Evolutionary conservation across 164 flowering plant genomes (phyloP).

Genomic region (Nymphaea thermarum): DNA sequence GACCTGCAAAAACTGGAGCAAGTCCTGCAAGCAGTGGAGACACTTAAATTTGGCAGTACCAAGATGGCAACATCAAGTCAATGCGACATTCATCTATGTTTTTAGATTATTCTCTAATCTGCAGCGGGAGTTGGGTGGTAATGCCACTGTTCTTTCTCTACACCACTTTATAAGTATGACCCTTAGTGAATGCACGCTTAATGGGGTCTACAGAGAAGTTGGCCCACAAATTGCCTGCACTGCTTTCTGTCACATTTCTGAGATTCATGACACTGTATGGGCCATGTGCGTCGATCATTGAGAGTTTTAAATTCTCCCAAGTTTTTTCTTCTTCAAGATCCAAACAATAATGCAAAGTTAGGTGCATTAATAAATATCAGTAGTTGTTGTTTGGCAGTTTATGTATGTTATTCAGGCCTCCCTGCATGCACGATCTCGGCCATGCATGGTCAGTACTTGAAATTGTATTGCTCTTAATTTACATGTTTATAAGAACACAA

Average conservation of each 20-base stretch:
- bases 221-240: too few relatives aligned
- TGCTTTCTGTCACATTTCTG: background rate
- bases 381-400: too few relatives aligned
- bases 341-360: background rate
- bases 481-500: too few relatives aligned
- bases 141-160: background rate
- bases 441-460: too few relatives aligned
- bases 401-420: too few relatives aligned
- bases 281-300: background rate
- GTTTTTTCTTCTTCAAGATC: background rate
- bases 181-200: background rate
- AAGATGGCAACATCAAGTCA: background rate
- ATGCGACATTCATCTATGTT: background rate
- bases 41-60: background rate
- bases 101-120: too few relatives aligned
- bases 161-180: too few relatives aligned
- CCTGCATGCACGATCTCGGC: too few relatives aligned
- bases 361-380: background rate
- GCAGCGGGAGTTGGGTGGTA: background rate
- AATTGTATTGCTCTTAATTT: too few relatives aligned
- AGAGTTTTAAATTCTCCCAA: background rate
- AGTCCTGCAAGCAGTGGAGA: background rate
- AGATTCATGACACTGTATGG: background rate
- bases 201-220: background rate
- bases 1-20: background rate